These are phyloP conservation scores for Aristolochia fimbriata DNA, from an alignment of 164 flowering plant genomes.

Conservation along the genomic window DNA sequence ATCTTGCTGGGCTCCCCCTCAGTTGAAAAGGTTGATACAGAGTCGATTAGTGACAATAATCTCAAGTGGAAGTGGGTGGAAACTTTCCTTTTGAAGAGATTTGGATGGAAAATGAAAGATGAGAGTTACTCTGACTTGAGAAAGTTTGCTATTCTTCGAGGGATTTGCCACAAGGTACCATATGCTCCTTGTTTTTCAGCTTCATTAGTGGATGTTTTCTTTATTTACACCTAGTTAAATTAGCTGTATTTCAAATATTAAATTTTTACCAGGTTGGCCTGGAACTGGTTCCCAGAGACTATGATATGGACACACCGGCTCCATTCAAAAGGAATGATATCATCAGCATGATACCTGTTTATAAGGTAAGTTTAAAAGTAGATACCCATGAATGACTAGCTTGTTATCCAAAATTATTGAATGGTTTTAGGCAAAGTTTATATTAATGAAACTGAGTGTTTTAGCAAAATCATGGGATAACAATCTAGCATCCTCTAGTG, in stretches of 20 bases:
- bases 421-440: not conserved
- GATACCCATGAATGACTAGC: not conserved
- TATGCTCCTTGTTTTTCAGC: not conserved
- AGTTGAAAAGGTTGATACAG: constrained; percentile 28
- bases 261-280: constrained; percentile 63
- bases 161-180: constrained; percentile 83
- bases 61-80: constrained; percentile 86
- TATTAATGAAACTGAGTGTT: not conserved
- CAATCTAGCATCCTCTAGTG: not conserved
- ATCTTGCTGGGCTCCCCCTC: constrained; percentile 60
- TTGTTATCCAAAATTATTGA: not conserved
- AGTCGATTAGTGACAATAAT: constrained; percentile 23
- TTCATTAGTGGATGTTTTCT: not conserved
- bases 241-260: not conserved
- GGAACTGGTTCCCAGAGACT: constrained; percentile 91
- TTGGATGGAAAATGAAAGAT: constrained; percentile 58
- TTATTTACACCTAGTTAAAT: no score
- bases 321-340: constrained; percentile 71
- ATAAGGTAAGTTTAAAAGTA: constrained; percentile 45
- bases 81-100: constrained; percentile 65
- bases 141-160: constrained; percentile 82
- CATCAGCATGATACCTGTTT: constrained; percentile 80
- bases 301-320: constrained; percentile 59
- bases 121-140: constrained; percentile 45
- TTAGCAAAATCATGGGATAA: not conserved